phyloP scores from a whole-genome alignment of 2,329 filamentous ascomycete genomes.

The Hypoxylon sp. region DNA sequence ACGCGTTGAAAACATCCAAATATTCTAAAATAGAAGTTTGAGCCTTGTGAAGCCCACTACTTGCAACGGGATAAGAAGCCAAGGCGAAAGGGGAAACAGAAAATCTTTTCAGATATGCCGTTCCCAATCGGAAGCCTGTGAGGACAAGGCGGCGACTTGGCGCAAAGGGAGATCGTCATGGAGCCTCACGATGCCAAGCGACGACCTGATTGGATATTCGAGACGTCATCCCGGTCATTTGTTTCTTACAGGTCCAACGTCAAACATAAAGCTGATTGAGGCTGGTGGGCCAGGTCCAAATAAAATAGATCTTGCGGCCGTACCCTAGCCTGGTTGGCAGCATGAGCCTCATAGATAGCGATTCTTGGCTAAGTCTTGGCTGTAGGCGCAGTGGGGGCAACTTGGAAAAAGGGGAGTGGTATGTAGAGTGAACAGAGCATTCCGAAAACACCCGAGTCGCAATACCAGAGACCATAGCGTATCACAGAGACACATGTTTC shows the following conservation, averaged over 20 bases:
- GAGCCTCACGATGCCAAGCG: conserved; percentile 39
- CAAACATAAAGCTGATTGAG: conserved; percentile 47
- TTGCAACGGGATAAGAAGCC: conserved; percentile 25
- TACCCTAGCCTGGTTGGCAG: conserved; percentile 20
- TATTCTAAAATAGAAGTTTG: conserved; percentile 41
- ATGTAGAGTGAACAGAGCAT: conserved; percentile 9
- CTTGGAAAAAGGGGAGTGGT: conserved; percentile 22
- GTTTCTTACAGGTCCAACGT: conserved; percentile 41
- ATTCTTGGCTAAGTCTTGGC: conserved; percentile 40
- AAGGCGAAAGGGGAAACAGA: conserved; percentile 30
- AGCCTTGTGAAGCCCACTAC: conserved; percentile 15
- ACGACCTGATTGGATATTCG: conserved; percentile 32
- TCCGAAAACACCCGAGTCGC: conserved; percentile 39
- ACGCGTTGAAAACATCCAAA: conserved; percentile 26
- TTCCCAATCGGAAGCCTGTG: conserved; percentile 26
- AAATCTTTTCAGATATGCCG: conserved; percentile 32
- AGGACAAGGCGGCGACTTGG: conserved; percentile 37
- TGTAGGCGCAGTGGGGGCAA: conserved; percentile 38
- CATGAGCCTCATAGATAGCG: conserved; percentile 45
- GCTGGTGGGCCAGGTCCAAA: conserved; percentile 39
- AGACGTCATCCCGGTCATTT: conserved; percentile 25
- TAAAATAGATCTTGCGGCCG: conserved; percentile 32
- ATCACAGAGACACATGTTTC: conserved; percentile 33
- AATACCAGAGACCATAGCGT: conserved; percentile 31
- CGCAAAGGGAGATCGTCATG: conserved; percentile 41